A percentile compares a stretch with the other conserved stretches of the same genome.
These are phyloP conservation scores for Polymyxa betae DNA, from an alignment of 208 protist genomes.

Conservation along the genomic window DNA sequence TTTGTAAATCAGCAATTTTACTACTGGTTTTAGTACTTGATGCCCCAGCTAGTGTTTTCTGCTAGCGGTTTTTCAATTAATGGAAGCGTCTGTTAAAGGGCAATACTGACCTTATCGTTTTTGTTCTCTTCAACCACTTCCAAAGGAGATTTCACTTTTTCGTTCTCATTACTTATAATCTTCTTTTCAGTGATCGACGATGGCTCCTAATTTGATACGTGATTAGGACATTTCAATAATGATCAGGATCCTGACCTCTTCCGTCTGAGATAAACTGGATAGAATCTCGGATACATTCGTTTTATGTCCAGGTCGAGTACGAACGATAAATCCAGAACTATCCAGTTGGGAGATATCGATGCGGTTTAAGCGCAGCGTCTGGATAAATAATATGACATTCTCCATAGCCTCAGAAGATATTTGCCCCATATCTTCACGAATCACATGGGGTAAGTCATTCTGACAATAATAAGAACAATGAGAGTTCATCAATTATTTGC, in stretches of 20 bases:
- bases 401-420: not conserved
- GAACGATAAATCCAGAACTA: not conserved
- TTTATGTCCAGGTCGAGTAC: not conserved
- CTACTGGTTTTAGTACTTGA: not conserved
- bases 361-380: not conserved
- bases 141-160: not conserved
- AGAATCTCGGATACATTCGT: not conserved
- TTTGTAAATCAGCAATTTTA: constrained; percentile 26
- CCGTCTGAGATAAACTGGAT: not conserved
- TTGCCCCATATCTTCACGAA: not conserved
- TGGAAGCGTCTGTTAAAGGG: not conserved
- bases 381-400: no score
- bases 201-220: not conserved
- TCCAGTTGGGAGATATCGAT: not conserved
- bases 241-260: not conserved
- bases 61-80: no score
- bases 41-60: not conserved
- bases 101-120: not conserved
- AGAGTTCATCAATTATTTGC: not conserved
- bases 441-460: constrained; percentile 1
- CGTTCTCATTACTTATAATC: no score
- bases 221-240: not conserved
- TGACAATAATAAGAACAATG: not conserved
- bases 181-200: no score
- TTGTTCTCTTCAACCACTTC: not conserved